Conservation (phyloP, 495 filamentous ascomycete genomes). For the Tuber magnatum region DNA sequence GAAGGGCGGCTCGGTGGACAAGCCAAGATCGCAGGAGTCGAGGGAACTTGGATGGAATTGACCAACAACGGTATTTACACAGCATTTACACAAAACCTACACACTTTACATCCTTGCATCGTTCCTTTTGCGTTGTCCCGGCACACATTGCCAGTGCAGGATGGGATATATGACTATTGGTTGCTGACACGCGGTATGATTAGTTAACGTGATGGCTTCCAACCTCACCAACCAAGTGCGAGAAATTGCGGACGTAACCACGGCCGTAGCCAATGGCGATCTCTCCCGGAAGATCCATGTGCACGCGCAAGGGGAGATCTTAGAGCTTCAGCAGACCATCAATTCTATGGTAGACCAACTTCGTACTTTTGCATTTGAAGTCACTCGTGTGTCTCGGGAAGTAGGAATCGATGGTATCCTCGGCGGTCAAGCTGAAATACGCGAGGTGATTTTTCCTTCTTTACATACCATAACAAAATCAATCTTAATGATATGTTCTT, state of each 20-base stretch:
- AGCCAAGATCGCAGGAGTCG: constrained; percentile 85
- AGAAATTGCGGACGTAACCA: constrained; percentile 95
- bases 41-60: constrained; percentile 96
- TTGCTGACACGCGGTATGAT: constrained; percentile 34
- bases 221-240: constrained; percentile 80
- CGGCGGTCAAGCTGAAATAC: constrained; percentile 94
- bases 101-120: constrained; percentile 9
- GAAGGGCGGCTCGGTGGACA: constrained; percentile 96
- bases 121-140: constrained; percentile 1
- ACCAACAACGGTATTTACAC: constrained; percentile 72
- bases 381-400: constrained; percentile 91
- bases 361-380: constrained; percentile 92
- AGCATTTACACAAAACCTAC: not conserved
- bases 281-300: constrained; percentile 92
- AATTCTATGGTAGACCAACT: constrained; percentile 99
- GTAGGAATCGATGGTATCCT: constrained; percentile 96
- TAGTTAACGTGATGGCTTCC: constrained; percentile 96
- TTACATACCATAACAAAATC: not conserved
- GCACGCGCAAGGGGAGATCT: constrained; percentile 88
- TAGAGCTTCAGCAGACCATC: constrained; percentile 94
- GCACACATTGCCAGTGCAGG: not conserved
- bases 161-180: constrained; percentile 10
- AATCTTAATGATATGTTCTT: constrained; percentile 15
- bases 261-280: constrained; percentile 92
- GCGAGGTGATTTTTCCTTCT: constrained; percentile 51